Evolutionary conservation across 225 moss, liverwort and hornwort species (phyloP).

Genomic region (Sphagnum tenellum): DNA sequence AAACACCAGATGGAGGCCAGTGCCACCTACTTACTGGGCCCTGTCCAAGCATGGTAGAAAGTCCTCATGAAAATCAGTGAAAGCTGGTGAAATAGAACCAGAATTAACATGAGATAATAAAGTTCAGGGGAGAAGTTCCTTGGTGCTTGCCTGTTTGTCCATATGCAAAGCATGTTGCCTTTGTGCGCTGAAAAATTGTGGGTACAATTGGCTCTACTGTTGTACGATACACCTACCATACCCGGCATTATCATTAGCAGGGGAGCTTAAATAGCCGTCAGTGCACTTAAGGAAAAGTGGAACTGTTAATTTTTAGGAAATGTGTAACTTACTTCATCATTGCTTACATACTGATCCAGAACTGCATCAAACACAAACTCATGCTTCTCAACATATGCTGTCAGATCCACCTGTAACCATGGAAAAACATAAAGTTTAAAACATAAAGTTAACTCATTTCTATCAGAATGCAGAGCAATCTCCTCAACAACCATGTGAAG

Average conservation of each 20-base stretch:
- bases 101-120: no score
- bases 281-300: no score
- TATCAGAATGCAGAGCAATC: not conserved
- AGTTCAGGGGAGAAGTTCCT: not conserved
- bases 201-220: constrained; percentile 99
- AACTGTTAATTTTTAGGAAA: not conserved
- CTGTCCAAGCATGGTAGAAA: not conserved
- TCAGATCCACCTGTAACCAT: constrained; percentile 81
- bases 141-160: constrained; percentile 80
- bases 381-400: constrained; percentile 94
- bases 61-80: no score
- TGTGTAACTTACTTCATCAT: constrained; percentile 68
- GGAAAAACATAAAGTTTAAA: not conserved
- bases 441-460: no score
- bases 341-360: constrained; percentile 95
- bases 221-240: constrained; percentile 81
- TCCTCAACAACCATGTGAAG: not conserved
- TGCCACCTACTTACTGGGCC: not conserved
- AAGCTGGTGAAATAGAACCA: not conserved
- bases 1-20: no score
- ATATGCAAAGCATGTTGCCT: constrained; percentile 99
- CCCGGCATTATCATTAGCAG: not conserved
- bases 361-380: constrained; percentile 98
- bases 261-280: constrained; percentile 2
- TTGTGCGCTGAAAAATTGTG: constrained; percentile 91